Conservation (phyloP, 148 eudicot genomes). For the Suaeda aralocaspica region DNA sequence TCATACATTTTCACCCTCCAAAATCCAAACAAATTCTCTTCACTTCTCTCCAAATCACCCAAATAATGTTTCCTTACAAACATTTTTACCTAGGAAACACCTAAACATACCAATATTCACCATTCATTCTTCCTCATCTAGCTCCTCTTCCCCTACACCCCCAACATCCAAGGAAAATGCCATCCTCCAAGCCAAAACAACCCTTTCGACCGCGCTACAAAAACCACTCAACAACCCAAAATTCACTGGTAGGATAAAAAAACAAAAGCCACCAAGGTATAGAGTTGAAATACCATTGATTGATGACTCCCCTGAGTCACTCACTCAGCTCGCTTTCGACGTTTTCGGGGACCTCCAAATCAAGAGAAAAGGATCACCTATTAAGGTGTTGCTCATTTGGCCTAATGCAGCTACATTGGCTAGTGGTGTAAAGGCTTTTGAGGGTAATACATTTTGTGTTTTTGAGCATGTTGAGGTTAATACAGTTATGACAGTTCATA, state of each 20-base stretch:
- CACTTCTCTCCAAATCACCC: slow-evolving; percentile 4
- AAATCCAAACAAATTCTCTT: slow-evolving; percentile 18
- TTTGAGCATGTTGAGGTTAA: slow-evolving; percentile 46
- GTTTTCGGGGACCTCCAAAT: slow-evolving; percentile 48
- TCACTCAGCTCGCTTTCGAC: slow-evolving; percentile 52
- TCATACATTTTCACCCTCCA: slow-evolving; percentile 21
- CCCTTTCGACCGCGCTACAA: slow-evolving; percentile 59
- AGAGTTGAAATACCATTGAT: slow-evolving; percentile 71
- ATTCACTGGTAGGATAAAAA: slow-evolving; percentile 62
- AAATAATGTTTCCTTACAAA: not conserved
- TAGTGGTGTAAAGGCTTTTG: slow-evolving; percentile 36
- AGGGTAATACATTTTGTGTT: slow-evolving; percentile 15
- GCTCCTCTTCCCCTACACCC: slow-evolving; percentile 44
- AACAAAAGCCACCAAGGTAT: slow-evolving; percentile 67
- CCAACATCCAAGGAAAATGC: slow-evolving; percentile 82
- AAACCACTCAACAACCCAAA: slow-evolving; percentile 77
- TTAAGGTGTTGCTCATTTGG: slow-evolving; percentile 50
- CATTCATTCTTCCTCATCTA: slow-evolving; percentile 37
- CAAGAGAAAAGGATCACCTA: slow-evolving; percentile 44
- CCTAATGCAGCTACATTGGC: slow-evolving; percentile 37
- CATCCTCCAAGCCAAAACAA: slow-evolving; percentile 67
- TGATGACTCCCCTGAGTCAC: slow-evolving; percentile 63
- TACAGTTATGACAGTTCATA: slow-evolving; percentile 35
- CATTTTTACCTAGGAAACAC: slow-evolving; percentile 10
- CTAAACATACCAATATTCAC: slow-evolving; percentile 10